phyloP scores from a whole-genome alignment of 2,329 filamentous ascomycete genomes.

The Dactylellina parvicollis region DNA sequence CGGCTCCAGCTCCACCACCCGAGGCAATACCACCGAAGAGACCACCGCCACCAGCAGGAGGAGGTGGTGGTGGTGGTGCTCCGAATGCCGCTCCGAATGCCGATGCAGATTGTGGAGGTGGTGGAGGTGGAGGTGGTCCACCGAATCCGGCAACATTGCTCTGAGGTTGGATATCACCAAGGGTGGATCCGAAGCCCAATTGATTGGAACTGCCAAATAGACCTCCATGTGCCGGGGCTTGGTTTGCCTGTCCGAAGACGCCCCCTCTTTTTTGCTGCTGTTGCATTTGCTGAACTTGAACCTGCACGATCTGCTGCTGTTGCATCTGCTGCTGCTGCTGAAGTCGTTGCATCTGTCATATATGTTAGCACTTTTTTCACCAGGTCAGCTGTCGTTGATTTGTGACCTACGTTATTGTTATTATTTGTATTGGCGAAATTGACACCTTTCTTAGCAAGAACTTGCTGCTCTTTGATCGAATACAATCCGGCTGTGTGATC shows the following conservation, averaged over 20 bases:
- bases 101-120: neutral
- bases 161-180: conserved; percentile 15
- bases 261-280: neutral
- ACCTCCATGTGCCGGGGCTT: neutral
- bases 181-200: too few species aligned
- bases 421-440: conserved; percentile 23
- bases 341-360: neutral
- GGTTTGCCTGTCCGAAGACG: conserved; percentile 8
- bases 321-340: conserved; percentile 23
- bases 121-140: neutral
- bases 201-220: too few species aligned
- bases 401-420: conserved; percentile 53
- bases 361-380: too few species aligned
- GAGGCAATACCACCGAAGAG: neutral
- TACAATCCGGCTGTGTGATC: conserved; percentile 45
- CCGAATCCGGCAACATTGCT: neutral
- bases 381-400: neutral
- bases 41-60: neutral
- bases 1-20: neutral
- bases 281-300: conserved; percentile 22
- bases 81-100: neutral
- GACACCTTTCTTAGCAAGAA: conserved; percentile 30
- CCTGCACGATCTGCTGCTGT: conserved; percentile 40
- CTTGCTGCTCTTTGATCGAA: conserved; percentile 47
- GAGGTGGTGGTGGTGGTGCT: neutral